These are phyloP conservation scores for Achaetomiella virescens DNA, from an alignment of 495 filamentous ascomycete genomes.

Conservation along the genomic window DNA sequence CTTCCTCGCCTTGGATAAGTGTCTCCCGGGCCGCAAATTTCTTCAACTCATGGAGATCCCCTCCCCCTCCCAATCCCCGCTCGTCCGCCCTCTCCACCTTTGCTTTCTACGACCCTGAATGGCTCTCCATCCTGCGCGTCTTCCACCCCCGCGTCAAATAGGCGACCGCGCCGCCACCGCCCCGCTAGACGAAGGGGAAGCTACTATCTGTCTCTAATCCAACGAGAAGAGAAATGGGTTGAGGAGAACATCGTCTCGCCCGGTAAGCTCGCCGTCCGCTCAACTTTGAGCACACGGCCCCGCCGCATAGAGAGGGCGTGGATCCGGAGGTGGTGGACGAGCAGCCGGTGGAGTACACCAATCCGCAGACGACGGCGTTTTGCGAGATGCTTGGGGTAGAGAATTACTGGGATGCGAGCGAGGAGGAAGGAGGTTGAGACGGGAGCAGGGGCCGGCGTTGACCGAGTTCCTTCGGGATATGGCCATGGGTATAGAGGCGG, in stretches of 20 bases:
- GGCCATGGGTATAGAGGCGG: slow-evolving; percentile 23
- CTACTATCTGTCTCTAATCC: slow-evolving; percentile 57
- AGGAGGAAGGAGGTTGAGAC: slow-evolving; percentile 59
- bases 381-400: slow-evolving; percentile 70
- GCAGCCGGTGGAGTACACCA: slow-evolving; percentile 70
- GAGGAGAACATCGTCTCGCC: slow-evolving; percentile 59
- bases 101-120: slow-evolving; percentile 93
- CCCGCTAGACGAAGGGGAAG: slow-evolving; percentile 55
- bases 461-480: slow-evolving; percentile 30
- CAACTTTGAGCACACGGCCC: slow-evolving; percentile 73
- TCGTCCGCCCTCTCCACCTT: slow-evolving; percentile 49
- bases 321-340: slow-evolving; percentile 28
- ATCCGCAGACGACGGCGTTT: slow-evolving; percentile 71
- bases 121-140: slow-evolving; percentile 84
- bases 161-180: slow-evolving; percentile 46
- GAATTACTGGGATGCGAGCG: slow-evolving; percentile 66
- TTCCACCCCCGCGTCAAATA: slow-evolving; percentile 59
- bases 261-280: slow-evolving; percentile 60
- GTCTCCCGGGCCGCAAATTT: slow-evolving; percentile 68
- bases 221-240: slow-evolving; percentile 65
- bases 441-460: slow-evolving; percentile 33
- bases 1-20: slow-evolving; percentile 91
- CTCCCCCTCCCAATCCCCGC: slow-evolving; percentile 29
- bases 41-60: slow-evolving; percentile 65
- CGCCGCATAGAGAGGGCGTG: slow-evolving; percentile 50